Conservation (phyloP, 2,329 filamentous ascomycete genomes). For the Simplicillium aogashimaense region DNA sequence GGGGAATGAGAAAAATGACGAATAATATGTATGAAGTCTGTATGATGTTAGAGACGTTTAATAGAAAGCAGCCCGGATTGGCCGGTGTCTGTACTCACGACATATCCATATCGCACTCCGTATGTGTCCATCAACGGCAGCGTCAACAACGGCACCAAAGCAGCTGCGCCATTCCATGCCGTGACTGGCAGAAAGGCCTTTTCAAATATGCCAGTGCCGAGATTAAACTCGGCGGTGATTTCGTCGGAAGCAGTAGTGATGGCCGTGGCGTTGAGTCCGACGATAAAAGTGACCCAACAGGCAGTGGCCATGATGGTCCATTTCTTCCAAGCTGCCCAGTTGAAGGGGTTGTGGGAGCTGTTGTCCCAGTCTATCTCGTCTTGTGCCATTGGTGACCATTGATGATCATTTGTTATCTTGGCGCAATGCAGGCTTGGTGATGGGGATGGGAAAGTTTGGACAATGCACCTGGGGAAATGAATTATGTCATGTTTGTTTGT, state of each 20-base stretch:
- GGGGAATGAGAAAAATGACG: constrained; percentile 5
- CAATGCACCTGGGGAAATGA: not conserved
- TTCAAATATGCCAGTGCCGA: constrained; percentile 1
- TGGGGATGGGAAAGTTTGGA: no score
- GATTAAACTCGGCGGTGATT: constrained; percentile 4
- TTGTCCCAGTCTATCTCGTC: constrained; percentile 2
- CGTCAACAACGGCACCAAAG: constrained; percentile 4
- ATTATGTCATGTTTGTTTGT: not conserved
- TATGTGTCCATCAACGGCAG: constrained; percentile 9
- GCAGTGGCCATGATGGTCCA: constrained; percentile 6
- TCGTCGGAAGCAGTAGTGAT: constrained; percentile 6
- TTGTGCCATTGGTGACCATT: no score
- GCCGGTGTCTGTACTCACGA: constrained; percentile 1
- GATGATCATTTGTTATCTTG: no score
- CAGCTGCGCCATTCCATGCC: constrained; percentile 8
- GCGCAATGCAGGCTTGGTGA: no score
- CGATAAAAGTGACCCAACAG: constrained; percentile 3
- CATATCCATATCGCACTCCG: constrained; percentile 5
- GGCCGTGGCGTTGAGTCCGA: constrained; percentile 8
- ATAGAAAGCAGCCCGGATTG: not conserved
- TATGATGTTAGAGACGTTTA: not conserved
- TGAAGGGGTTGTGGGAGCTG: constrained; percentile 5
- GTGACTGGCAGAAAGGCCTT: constrained; percentile 7
- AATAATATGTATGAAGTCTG: constrained; percentile 4
- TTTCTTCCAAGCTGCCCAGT: constrained; percentile 5